A percentile compares a stretch with the other conserved stretches of the same genome.
phyloP scores from a whole-genome alignment of 108 stramenopile genomes.

The Mediolabrus comicus region DNA sequence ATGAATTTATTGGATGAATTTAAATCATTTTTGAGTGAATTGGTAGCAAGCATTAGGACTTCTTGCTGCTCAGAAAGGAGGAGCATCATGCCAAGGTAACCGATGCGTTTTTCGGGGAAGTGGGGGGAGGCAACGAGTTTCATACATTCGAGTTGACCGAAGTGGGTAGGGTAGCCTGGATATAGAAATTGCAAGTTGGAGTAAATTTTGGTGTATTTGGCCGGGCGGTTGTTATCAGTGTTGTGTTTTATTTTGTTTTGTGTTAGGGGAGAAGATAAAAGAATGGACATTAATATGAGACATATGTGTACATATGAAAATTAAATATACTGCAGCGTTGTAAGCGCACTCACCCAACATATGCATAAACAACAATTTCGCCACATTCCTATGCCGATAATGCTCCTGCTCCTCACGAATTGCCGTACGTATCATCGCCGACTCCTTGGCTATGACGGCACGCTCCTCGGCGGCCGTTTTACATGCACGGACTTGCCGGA shows the following conservation, averaged over 20 bases:
- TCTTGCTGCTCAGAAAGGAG: conserved; percentile 96
- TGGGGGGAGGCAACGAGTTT: conserved; percentile 97
- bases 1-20: conserved; percentile 86
- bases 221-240: too few relatives aligned
- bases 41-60: conserved; percentile 97
- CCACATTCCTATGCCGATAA: conserved; percentile 98
- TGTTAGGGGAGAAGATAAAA: too few relatives aligned
- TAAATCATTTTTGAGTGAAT: conserved; percentile 92
- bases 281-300: not conserved
- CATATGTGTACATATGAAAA: not conserved
- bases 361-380: conserved; percentile 99
- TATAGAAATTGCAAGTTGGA: too few relatives aligned
- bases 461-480: conserved; percentile 99
- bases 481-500: conserved; percentile 98
- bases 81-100: conserved; percentile 95
- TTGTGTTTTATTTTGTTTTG: too few relatives aligned
- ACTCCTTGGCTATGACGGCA: conserved; percentile 97
- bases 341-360: conserved; percentile 94
- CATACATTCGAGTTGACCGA: conserved; percentile 99
- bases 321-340: too few relatives aligned
- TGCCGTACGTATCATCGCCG: conserved; percentile 98
- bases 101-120: conserved; percentile 98
- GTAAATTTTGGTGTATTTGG: too few relatives aligned
- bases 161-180: conserved; percentile 99
- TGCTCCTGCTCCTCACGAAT: conserved; percentile 97